A percentile compares a stretch with the other conserved stretches of the same genome.
Conservation (phyloP, 2,329 filamentous ascomycete species). For the Colletotrichum liriopes region DNA sequence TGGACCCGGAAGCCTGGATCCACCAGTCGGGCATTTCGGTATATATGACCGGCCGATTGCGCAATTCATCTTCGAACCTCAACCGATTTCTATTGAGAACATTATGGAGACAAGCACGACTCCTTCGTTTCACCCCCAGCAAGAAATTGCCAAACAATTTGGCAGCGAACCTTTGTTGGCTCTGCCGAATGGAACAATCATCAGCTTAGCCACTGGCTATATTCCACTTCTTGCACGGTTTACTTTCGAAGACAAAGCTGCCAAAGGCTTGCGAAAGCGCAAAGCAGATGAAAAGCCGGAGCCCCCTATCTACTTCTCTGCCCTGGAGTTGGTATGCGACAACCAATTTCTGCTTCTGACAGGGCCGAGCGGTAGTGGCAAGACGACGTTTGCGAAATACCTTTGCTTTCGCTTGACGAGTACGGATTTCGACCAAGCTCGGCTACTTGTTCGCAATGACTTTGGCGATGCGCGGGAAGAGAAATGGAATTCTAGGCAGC, state of each 20-base stretch:
- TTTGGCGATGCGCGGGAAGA: neutral
- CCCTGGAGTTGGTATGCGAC: constrained; percentile 17
- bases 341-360: constrained; percentile 2
- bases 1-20: neutral
- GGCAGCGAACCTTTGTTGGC: constrained; percentile 9
- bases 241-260: constrained; percentile 28
- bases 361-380: constrained; percentile 16
- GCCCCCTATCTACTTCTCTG: constrained; percentile 11
- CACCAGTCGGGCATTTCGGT: neutral
- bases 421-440: neutral
- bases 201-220: constrained; percentile 18
- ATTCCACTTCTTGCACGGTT: constrained; percentile 8
- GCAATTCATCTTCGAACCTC: neutral
- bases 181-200: neutral
- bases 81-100: neutral
- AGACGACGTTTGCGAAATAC: constrained; percentile 27
- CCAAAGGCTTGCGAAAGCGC: constrained; percentile 24
- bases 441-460: neutral
- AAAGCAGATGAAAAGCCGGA: neutral
- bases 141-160: neutral
- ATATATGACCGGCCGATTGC: constrained; percentile 10
- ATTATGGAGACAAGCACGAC: neutral
- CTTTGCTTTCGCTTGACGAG: constrained; percentile 6
- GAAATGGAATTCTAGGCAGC: neutral
- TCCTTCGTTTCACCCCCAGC: neutral